Evolutionary conservation across 192 early-diverging fungal genomes (phyloP).

Genomic region (Backusella australiensis): DNA sequence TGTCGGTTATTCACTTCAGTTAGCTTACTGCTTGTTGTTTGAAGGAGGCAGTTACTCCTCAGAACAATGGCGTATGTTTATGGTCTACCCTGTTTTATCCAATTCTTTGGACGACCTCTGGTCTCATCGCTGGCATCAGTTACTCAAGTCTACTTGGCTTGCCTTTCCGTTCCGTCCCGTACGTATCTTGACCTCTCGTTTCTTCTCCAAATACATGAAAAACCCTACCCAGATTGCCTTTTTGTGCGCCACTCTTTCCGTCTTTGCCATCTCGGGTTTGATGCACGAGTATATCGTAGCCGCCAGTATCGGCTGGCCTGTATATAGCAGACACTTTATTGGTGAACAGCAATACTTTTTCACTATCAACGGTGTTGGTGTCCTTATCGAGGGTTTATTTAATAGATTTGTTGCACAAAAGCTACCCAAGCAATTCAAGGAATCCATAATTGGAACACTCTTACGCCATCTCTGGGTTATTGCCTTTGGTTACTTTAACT

Average conservation of each 20-base stretch:
- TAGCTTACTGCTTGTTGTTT: neutral
- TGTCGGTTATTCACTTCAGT: neutral
- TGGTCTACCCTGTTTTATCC: constrained; percentile 11
- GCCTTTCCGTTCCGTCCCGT: constrained; percentile 12
- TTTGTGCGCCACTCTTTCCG: neutral
- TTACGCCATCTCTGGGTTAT: neutral
- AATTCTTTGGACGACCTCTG: constrained; percentile 14
- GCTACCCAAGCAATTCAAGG: neutral
- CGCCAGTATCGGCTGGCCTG: neutral
- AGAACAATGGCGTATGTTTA: constrained; percentile 15
- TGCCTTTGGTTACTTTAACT: neutral
- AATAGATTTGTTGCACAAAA: neutral
- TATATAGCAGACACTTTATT: neutral
- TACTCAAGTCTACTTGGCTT: constrained; percentile 9
- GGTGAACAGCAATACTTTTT: constrained; percentile 22
- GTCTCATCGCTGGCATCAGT: constrained; percentile 25
- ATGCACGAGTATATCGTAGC: constrained; percentile 27
- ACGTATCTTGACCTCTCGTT: neutral
- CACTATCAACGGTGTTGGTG: constrained; percentile 8
- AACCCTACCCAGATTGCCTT: neutral
- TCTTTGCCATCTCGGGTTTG: constrained; percentile 15
- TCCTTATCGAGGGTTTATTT: constrained; percentile 6
- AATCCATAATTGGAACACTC: neutral
- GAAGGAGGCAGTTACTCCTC: constrained; percentile 14
- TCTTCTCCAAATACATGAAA: neutral